These are phyloP conservation scores for Botrytis tulipae DNA, from an alignment of 2,329 filamentous ascomycete species.

Conservation along the genomic window DNA sequence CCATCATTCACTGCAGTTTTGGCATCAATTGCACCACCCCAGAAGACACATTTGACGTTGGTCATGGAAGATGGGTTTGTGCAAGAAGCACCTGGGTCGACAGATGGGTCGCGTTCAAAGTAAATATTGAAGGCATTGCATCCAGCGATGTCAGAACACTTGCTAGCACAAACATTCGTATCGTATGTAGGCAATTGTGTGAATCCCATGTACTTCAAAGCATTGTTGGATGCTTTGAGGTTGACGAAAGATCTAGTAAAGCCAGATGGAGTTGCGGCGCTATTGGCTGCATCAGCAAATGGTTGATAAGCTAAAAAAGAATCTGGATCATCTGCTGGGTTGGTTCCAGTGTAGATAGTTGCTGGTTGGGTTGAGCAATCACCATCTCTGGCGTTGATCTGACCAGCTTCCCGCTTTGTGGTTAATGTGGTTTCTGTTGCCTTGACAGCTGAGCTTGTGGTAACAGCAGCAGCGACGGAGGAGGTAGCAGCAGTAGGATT, in stretches of 20 bases:
- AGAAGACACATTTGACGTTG: constrained; percentile 41
- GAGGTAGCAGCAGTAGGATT: not conserved
- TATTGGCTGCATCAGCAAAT: constrained; percentile 31
- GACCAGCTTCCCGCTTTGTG: not conserved
- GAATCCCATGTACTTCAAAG: constrained; percentile 33
- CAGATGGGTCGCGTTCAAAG: constrained; percentile 39
- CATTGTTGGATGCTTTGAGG: constrained; percentile 33
- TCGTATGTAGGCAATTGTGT: constrained; percentile 36
- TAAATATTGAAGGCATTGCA: constrained; percentile 40
- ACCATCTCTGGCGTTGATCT: not conserved
- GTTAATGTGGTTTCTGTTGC: not conserved
- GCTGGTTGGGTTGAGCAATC: not conserved
- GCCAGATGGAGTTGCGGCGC: constrained; percentile 36
- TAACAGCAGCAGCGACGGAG: not conserved
- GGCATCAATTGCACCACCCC: constrained; percentile 35
- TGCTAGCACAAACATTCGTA: constrained; percentile 28
- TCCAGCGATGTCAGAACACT: constrained; percentile 32
- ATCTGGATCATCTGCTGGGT: constrained; percentile 37
- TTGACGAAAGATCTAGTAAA: constrained; percentile 39
- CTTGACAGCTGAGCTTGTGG: not conserved
- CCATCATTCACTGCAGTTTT: constrained; percentile 38
- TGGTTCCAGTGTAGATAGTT: not conserved
- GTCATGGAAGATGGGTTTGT: constrained; percentile 38
- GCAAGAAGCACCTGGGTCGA: constrained; percentile 38
- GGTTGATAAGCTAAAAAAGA: constrained; percentile 35